phyloP scores from a whole-genome alignment of 306 rosid species.

The Ormosia emarginata region DNA sequence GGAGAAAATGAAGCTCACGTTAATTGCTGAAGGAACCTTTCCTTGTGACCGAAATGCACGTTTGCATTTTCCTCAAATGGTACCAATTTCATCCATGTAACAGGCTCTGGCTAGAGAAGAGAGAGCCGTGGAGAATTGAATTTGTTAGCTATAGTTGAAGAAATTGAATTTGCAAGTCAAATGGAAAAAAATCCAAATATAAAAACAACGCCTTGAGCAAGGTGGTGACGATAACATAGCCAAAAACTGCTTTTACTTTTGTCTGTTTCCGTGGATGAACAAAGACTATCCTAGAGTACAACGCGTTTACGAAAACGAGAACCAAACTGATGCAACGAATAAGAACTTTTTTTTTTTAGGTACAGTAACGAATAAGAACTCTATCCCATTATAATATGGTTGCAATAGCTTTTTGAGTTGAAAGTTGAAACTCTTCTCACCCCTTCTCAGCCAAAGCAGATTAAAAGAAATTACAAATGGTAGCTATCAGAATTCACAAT shows the following conservation, averaged over 20 bases:
- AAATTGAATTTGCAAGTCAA: constrained; percentile 7
- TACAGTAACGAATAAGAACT: neutral
- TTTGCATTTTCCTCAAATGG: neutral
- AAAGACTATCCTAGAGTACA: constrained; percentile 13
- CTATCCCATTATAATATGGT: neutral
- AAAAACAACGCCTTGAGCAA: neutral
- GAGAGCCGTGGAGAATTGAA: constrained; percentile 34
- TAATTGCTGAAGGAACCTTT: neutral
- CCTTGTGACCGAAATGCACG: constrained; percentile 16
- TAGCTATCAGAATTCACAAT: neutral
- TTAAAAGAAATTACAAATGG: constrained; percentile 2
- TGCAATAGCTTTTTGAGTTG: constrained; percentile 20
- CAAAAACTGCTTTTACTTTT: constrained; percentile 21
- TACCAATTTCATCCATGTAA: neutral
- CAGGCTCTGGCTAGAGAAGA: neutral
- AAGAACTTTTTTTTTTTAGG: neutral
- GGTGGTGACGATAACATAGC: neutral
- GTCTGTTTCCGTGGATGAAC: neutral
- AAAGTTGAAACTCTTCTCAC: neutral
- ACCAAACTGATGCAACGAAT: constrained; percentile 12
- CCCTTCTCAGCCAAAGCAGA: neutral
- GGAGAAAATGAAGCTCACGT: neutral
- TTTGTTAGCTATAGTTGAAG: neutral
- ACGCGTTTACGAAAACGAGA: constrained; percentile 22
- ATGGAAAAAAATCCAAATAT: neutral